phyloP scores from a whole-genome alignment of 1,139 yeast genomes.

The Blastobotrys aristatus region DNA sequence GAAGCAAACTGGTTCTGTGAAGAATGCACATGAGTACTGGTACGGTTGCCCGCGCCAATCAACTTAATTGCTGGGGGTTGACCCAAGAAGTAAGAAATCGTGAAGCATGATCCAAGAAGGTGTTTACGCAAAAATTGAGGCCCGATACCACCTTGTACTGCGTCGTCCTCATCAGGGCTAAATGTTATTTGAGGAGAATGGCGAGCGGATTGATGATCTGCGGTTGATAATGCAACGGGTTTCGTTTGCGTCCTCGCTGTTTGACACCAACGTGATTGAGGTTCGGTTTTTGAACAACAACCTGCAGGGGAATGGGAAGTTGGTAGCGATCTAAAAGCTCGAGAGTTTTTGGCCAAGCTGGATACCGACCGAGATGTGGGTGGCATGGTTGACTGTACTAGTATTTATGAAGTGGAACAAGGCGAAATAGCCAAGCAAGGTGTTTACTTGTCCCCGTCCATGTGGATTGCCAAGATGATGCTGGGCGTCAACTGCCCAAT shows the following conservation, averaged over 20 bases:
- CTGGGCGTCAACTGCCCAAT: conserved; percentile 36
- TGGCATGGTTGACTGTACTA: conserved; percentile 33
- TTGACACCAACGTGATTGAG: conserved; percentile 34
- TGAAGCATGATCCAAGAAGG: too few species aligned
- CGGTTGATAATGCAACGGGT: conserved; percentile 32
- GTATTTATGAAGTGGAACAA: conserved; percentile 34
- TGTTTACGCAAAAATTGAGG: too few species aligned
- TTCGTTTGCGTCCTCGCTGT: conserved; percentile 33
- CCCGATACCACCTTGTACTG: too few species aligned
- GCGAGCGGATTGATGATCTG: conserved; percentile 36
- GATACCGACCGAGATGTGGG: conserved; percentile 34
- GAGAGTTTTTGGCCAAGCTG: conserved; percentile 30
- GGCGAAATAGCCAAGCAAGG: conserved; percentile 34
- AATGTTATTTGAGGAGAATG: conserved; percentile 36
- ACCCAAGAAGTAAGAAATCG: too few species aligned
- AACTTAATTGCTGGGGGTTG: too few species aligned
- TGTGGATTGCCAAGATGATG: conserved; percentile 33
- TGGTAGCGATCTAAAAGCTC: conserved; percentile 33
- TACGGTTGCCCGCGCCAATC: too few species aligned
- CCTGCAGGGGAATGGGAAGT: conserved; percentile 33
- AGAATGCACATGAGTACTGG: too few species aligned
- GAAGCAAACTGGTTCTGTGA: too few species aligned
- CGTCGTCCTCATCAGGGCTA: conserved; percentile 36
- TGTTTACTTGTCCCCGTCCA: conserved; percentile 31
- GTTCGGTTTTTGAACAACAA: conserved; percentile 34